These are phyloP conservation scores for Mycocentrospora acerina DNA, from an alignment of 2,329 filamentous ascomycete species.

Conservation along the genomic window DNA sequence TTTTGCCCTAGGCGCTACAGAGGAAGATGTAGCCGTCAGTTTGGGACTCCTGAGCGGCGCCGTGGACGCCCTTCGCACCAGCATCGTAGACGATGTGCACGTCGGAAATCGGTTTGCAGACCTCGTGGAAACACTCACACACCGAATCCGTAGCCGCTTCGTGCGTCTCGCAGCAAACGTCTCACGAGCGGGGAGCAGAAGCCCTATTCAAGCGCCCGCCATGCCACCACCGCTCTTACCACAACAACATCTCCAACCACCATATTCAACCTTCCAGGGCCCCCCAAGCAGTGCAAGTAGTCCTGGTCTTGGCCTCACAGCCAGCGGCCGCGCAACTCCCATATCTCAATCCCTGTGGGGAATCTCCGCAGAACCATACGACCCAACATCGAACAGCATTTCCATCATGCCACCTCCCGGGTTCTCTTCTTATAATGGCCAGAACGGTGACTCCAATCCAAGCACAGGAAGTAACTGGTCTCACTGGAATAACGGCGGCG, in stretches of 20 bases:
- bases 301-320: slow-evolving; percentile 27
- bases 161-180: slow-evolving; percentile 58
- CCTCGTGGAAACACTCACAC: slow-evolving; percentile 75
- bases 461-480: slow-evolving; percentile 7
- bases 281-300: slow-evolving; percentile 27
- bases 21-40: slow-evolving; percentile 74
- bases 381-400: slow-evolving; percentile 45
- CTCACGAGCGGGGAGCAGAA: slow-evolving; percentile 35
- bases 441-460: slow-evolving; percentile 10
- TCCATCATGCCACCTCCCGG: slow-evolving; percentile 53
- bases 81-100: slow-evolving; percentile 82
- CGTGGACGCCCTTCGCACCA: slow-evolving; percentile 72
- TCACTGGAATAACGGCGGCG: slow-evolving; percentile 24
- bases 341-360: slow-evolving; percentile 43
- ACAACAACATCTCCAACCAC: slow-evolving; percentile 14
- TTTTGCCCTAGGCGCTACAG: slow-evolving; percentile 77
- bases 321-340: slow-evolving; percentile 37
- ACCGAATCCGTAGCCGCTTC: slow-evolving; percentile 71
- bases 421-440: slow-evolving; percentile 16
- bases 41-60: slow-evolving; percentile 74
- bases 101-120: slow-evolving; percentile 82
- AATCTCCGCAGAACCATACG: slow-evolving; percentile 48
- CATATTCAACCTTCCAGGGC: slow-evolving; percentile 17
- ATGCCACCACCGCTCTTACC: slow-evolving; percentile 30
- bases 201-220: slow-evolving; percentile 31